Evolutionary conservation across 352 stramenopile genomes (phyloP), one percentile per base, ranked within the genome.

Genomic region (Pythium aquatile): DNA sequence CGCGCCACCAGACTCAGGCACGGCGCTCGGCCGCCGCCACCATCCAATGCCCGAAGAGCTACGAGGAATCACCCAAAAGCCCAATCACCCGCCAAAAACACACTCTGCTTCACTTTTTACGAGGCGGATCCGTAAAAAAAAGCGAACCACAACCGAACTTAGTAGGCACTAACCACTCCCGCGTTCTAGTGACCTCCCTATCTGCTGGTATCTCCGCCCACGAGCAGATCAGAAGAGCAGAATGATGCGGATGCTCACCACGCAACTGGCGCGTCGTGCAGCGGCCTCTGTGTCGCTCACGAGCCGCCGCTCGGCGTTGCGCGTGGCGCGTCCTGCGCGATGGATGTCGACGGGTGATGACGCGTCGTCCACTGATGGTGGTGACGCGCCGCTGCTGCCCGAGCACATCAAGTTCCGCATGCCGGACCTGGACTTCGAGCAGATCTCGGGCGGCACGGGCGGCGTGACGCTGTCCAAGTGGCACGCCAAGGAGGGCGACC

Each of bases 341-440:
- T 58, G 20, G 53, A 9, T 42, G 6, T 26, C 20, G 5, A 58
- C 53, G 2, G 20, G 20, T 17, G 44, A 51, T 26, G 39, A 24
- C 20, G 20, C 20, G 20, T 24, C n/a, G 24, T 48, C 54, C 42
- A 24, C 39, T 54, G 47, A 9, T 53, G 32, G 10, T 30, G 47
- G 2, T 6, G 32, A 16, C 6, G 40, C 29, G 28, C 29, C 40
- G 30, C 33, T 94, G 42, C 85, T 95, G 47, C 87, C 87, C 13
- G 61, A 68, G 52, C 87, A 95, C 71, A 87, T 88, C 69, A 93
- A 93, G 75, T 93, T 95, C 73, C 85, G 87, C 66, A 92, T 95
- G 82, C 81, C 86, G 26, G 85, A 95, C 66, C 62, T 95, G 59
- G 79, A 95, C 67, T 93, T 95, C 69, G 82, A 90, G 83, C 76